Evolutionary conservation across 78 protist genomes (phyloP), one percentile per base, ranked within the genome.

Genomic region (Diacronema lutheri): DNA sequence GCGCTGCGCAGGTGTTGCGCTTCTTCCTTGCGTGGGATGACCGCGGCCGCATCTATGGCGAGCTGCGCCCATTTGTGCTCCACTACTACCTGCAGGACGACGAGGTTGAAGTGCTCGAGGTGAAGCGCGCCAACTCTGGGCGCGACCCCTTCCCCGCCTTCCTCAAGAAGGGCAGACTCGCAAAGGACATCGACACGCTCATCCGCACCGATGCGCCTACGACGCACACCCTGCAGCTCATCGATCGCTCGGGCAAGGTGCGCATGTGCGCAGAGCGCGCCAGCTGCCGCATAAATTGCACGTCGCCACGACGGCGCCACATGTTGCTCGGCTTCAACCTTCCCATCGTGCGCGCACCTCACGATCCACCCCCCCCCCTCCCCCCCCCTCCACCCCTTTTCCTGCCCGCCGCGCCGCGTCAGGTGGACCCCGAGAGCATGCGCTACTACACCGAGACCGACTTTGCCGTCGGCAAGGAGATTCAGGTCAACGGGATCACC

Each of bases 21-120:
- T 93, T 91, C 91, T 87, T 29, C 73, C 0, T 72, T n/a, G 77
- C 68, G 46, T 95, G 97, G 97, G 92, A 92, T 33, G 93, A 90
- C 55, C 50, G 88, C 21, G 33, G 16, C 37, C 9, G 31, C 50
- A 60, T 85, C 61, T 92, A 60, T 35, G 94, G 96, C 55, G 92
- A 88, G 62, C 55, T 31, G 50, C 90, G 90, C 35, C 46, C 57
- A 29, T 83, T 91, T 66, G n/a, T 64, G n/a, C 19, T 92, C n/a
- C 89, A 88, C 83, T 95, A 91, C 90, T 95, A 41, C 90, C 91
- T 92, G 37, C 58, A 88, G n/a, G 94, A 92, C 88, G 93, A 90
- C 87, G 86, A 89, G 38, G 23, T 87, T 31, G 92, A 86, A 57
- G 62, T 93, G 23, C 58, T 38, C n/a, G 93, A 92, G 86, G 84